Conservation (phyloP, 805 yeast species). For the Saccharomycopsis selenospora region DNA sequence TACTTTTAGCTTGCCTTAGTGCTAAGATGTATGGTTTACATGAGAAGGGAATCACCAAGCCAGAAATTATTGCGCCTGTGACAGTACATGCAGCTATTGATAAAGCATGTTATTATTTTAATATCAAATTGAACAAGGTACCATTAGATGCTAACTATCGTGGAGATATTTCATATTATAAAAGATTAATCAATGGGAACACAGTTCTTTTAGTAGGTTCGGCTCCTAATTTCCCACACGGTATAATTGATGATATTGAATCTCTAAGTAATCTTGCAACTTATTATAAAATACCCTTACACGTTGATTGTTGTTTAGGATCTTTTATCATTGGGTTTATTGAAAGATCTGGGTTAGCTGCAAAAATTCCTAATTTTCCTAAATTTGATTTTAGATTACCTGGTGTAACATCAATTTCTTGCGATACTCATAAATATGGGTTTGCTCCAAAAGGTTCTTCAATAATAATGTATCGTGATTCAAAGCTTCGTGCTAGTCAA, state of each 20-base stretch:
- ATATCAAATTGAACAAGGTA: conserved; percentile 75
- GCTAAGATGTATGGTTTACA: conserved; percentile 72
- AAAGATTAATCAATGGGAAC: conserved; percentile 60
- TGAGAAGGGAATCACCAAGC: conserved; percentile 52
- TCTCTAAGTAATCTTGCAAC: conserved; percentile 58
- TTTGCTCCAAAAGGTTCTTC: conserved; percentile 98
- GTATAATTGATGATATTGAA: conserved; percentile 85
- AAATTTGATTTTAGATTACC: conserved; percentile 78
- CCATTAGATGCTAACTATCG: conserved; percentile 66
- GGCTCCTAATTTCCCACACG: conserved; percentile 97
- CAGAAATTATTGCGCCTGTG: conserved; percentile 84
- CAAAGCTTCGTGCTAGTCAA: conserved; percentile 66
- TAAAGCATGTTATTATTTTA: conserved; percentile 87
- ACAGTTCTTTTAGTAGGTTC: conserved; percentile 86
- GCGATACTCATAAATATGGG: conserved; percentile 98
- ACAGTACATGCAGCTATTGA: conserved; percentile 94
- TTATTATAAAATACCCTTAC: conserved; percentile 72
- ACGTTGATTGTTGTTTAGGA: conserved; percentile 94
- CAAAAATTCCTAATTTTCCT: conserved; percentile 30
- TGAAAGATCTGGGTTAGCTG: conserved; percentile 40
- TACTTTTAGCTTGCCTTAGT: conserved; percentile 76
- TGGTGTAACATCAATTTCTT: conserved; percentile 96
- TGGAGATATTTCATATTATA: conserved; percentile 59
- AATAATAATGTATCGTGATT: conserved; percentile 76
- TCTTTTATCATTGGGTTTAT: conserved; percentile 82